Base-by-base conservation (phyloP, 331 rosid species). In the Phaseolus coccineus region DNA sequence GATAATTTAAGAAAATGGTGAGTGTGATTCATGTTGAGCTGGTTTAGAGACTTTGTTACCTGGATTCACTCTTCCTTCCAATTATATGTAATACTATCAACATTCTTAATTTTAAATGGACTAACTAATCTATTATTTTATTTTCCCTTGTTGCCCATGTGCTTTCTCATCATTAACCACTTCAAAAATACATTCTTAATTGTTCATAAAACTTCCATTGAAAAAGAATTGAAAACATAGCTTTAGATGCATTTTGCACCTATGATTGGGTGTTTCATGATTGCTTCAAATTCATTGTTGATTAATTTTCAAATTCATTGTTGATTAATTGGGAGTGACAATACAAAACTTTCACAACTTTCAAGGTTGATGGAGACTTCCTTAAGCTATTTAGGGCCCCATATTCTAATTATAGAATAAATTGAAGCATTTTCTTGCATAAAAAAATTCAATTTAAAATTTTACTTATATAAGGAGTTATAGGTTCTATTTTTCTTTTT, bases 1-100 rank as follows among this genome's bases (percentile, higher is more conserved):
- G 50, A 80, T 80, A 59, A 59, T 61, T 71, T 47, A 71, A 61
- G 44, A 73, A 57, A 81, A 81, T 55, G 24, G n/a, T 30, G 42
- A 61, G 65, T 7, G 52, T 13, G 55, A 50, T 30, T 61, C 27
- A 31, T 44, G 16, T 63, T 69, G 79, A 75, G 84, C 71, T 84
- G 82, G 58, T 62, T 66, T 48, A 14, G 53, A 48, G 50, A 84
- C 81, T 64, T 56, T 46, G 78, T 69, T 52, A 47, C 50, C 53
- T 73, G 75, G 70, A 71, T 1, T 61, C 72, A 40, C 6, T 61
- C 39, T 27, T 74, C 69, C 37, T 65, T 73, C 75, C 52, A 55
- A 70, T 33, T 70, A 46, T 69, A 24, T 24, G 5, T 8, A 35
- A 35, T 59, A 24, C 9, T 53, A 11, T 55, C 37, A 51, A 31